Percentiles rank a stretch among this genome's conserved stretches.
phyloP scores from a whole-genome alignment of 495 filamentous ascomycete species.

The Tetracladium marchalianum region DNA sequence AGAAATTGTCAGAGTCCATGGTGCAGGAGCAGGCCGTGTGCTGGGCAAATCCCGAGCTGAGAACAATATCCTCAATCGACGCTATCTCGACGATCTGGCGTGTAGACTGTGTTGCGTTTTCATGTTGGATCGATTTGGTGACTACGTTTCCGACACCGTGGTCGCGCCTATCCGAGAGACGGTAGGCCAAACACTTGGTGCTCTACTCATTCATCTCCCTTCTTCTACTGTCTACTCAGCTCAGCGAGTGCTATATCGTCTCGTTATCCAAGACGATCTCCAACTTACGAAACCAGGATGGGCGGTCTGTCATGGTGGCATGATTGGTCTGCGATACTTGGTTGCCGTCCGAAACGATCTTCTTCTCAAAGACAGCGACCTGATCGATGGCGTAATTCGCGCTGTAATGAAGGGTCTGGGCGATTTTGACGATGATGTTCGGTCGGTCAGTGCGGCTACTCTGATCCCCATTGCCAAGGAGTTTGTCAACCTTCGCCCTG shows the following conservation, averaged over 20 bases:
- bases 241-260: slow-evolving; percentile 69
- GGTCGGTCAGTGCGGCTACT: slow-evolving; percentile 91
- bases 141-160: slow-evolving; percentile 95
- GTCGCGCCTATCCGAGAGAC: slow-evolving; percentile 95
- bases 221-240: slow-evolving; percentile 65
- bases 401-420: slow-evolving; percentile 92
- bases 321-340: slow-evolving; percentile 90
- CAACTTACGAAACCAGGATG: slow-evolving; percentile 61
- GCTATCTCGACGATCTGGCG: slow-evolving; percentile 86
- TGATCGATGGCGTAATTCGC: slow-evolving; percentile 87
- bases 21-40: slow-evolving; percentile 76
- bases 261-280: slow-evolving; percentile 86
- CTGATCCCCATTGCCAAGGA: slow-evolving; percentile 92
- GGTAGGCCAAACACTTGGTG: slow-evolving; percentile 88
- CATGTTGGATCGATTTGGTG: slow-evolving; percentile 94
- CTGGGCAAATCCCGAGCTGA: slow-evolving; percentile 57
- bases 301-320: slow-evolving; percentile 95
- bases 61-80: slow-evolving; percentile 69
- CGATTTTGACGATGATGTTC: slow-evolving; percentile 89
- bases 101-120: slow-evolving; percentile 89
- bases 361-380: slow-evolving; percentile 64
- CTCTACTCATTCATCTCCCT: slow-evolving; percentile 72
- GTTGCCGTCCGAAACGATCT: slow-evolving; percentile 91
- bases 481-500: slow-evolving; percentile 73
- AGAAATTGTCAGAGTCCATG: slow-evolving; percentile 87